A percentile compares a stretch with the other conserved stretches of the same genome.
Evolutionary conservation across 257 asterid genomes (phyloP).

Genomic region (Verbascum thapsus): DNA sequence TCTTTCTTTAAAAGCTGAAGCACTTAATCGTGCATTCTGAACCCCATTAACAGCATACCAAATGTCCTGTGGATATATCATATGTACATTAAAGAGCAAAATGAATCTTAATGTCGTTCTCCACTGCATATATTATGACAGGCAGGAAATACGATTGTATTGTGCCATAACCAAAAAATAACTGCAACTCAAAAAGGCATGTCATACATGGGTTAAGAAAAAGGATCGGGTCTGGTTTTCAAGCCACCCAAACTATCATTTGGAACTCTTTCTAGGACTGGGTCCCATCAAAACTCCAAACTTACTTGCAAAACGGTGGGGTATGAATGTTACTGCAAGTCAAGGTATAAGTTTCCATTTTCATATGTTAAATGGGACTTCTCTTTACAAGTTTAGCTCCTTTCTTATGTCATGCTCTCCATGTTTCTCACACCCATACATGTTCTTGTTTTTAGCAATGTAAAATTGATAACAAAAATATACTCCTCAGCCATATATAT

Average conservation of each 20-base stretch:
- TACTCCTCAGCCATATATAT: not conserved
- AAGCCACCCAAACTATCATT: not conserved
- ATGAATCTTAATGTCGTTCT: not conserved
- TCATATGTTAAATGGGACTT: not conserved
- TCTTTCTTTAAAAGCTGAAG: not conserved
- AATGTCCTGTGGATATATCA: not conserved
- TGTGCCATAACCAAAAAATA: not conserved
- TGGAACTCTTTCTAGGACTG: not conserved
- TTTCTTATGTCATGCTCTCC: not conserved
- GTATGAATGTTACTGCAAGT: not conserved
- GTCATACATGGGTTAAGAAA: not conserved
- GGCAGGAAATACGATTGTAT: not conserved
- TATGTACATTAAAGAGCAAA: not conserved
- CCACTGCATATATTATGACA: not conserved
- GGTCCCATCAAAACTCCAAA: not conserved
- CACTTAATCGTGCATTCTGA: not conserved
- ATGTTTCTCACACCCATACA: too few relatives aligned
- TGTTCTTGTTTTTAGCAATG: too few relatives aligned
- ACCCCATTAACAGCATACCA: slow-evolving; percentile 1
- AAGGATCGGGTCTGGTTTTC: not conserved
- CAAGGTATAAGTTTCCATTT: not conserved
- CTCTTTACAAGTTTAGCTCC: slow-evolving; percentile 4
- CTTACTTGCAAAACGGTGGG: too few relatives aligned
- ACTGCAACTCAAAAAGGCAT: not conserved
- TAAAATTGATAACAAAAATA: not conserved